Evolutionary conservation across 2,329 filamentous ascomycete species (phyloP), one percentile per base, ranked within the genome.

Genomic region (Tolypocladium tundrense): DNA sequence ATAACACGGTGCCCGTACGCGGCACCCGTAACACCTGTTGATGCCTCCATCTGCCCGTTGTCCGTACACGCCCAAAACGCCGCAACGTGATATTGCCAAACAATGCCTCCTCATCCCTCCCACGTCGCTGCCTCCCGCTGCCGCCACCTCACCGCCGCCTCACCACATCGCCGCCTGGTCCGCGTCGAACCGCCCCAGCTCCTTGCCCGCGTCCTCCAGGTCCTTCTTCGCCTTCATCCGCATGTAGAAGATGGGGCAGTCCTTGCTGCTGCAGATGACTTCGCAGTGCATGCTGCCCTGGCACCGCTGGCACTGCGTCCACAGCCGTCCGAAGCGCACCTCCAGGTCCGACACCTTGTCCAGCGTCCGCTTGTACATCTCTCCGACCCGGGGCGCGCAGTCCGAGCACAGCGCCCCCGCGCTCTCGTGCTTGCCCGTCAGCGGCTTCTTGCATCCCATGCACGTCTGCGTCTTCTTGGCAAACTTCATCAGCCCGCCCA

Each of bases 141-240:
- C 52, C 27, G 27, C 27, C 27, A 6, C 27, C 27, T 31, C 24
- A 27, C 24, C 24, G 3, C 24, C 24, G 24, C 24, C 31, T 33
- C 65, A 83, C 80, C 80, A 83, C 52, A 80, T 77, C 35, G 90
- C 83, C 58, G 88, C 87, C 66, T 85, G 83, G 73, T 96, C 92
- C 62, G 86, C 83, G 75, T 99, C 94, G 74, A 99, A 99, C 66
- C 94, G 80, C 65, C 83, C 83, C 67, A 99, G 73, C 72, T 99
- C 94, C 76, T 91, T 95, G 58, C 92, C 91, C 1, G 87, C 88
- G 75, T 99, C 94, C 73, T 97, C 93, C 43, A 97, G 86, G 71
- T 99, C 94, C 79, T 99, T 99, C 82, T 97, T 96, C 39, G 93
- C 93, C 81, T 99, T 99, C 94, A 99, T 99, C 5, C 94, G 86